Evolutionary conservation across 2,329 filamentous ascomycete species (phyloP), one percentile per base, ranked within the genome.

Genomic region (Lasiodiplodia sp.): DNA sequence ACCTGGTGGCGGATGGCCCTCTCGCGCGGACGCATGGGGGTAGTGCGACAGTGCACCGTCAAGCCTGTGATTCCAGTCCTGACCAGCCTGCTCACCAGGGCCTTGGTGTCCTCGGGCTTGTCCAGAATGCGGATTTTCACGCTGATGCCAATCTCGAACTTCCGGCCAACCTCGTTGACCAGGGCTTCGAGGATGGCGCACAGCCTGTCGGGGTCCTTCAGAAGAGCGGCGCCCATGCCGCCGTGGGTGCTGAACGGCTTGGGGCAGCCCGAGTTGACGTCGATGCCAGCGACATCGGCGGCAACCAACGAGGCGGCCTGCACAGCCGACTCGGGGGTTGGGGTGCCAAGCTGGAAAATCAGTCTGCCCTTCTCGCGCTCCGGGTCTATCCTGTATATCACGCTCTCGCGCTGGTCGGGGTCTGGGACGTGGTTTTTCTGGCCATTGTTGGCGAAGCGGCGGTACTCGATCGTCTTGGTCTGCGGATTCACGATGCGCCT

Each of bases 211-310:
- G 96, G 95, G 0, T 91, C 95, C 73, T 88, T 88, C 18, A 99
- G 87, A 23, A 99, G 86, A 1, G 94, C 95, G 0, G 96, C 96
- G 60, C 96, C 96, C 96, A 99, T 99, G 60, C 96, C 96, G 70
- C 94, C 94, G 71, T 87, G 88, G 2, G 95, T 97, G 76, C 92
- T 97, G 81, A 99, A 99, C 0, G 95, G 92, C 80, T 99, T 99
- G 0, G 96, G 96, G 77, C 96, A 99, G n/a, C 96, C 96, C 0
- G 96, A 94, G 79, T 99, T 99, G 71, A 99, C 91, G 79, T 98
- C 96, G 73, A 99, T 97, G 70, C 96, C 96, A 0, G 91, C 90
- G 3, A 99, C 96, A 80, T 98, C 93, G 14, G 83, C 87, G 0
- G 94, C 96, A 23, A 99, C 91, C 18, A 97, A 82, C 66, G 90